Evolutionary conservation across 305 asterid species (phyloP).

Genomic region (Andrographis paniculata): DNA sequence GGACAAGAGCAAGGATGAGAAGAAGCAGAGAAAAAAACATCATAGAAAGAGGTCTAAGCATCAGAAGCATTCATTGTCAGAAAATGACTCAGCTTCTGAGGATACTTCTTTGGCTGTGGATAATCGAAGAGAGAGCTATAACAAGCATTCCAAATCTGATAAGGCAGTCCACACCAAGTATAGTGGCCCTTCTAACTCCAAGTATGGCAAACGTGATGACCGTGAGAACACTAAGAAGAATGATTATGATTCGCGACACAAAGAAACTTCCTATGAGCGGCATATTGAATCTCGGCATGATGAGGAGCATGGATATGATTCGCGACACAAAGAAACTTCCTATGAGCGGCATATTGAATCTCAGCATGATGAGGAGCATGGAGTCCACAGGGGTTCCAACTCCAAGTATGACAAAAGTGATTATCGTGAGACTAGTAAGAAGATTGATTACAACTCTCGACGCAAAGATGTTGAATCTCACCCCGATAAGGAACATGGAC

Average conservation of each 20-base stretch:
- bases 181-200: constrained; percentile 14
- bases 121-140: constrained; percentile 26
- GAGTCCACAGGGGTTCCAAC: constrained; percentile 14
- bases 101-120: constrained; percentile 21
- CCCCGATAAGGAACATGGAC: not conserved
- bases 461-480: too few relatives aligned
- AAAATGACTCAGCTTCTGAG: constrained; percentile 35
- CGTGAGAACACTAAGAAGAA: constrained; percentile 19
- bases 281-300: not conserved
- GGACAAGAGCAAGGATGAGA: constrained; percentile 33
- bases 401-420: constrained; percentile 21
- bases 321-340: not conserved
- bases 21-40: constrained; percentile 22
- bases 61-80: constrained; percentile 35
- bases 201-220: constrained; percentile 20
- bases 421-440: constrained; percentile 14
- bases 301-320: constrained; percentile 21
- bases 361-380: constrained; percentile 20
- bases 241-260: constrained; percentile 11
- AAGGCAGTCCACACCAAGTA: constrained; percentile 9
- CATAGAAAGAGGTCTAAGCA: constrained; percentile 34
- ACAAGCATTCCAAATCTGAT: not conserved
- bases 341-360: not conserved
- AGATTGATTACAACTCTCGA: constrained; percentile 15
- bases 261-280: not conserved